Percentiles rank a stretch among this genome's conserved stretches.
Evolutionary conservation across 257 asterid genomes (phyloP).

Genomic region (Verbena officinalis): DNA sequence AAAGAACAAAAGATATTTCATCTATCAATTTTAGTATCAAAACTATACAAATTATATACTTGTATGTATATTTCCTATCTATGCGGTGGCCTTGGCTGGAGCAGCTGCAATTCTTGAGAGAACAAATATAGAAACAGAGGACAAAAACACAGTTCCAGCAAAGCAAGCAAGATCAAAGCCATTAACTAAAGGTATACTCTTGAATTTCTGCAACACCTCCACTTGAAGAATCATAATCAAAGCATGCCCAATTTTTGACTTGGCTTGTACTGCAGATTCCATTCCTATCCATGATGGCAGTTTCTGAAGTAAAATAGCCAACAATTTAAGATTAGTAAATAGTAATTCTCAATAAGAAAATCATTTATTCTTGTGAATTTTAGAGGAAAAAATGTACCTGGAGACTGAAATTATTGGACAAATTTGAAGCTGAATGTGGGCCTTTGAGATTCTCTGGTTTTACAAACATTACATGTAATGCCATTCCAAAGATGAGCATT

Average conservation of each 20-base stretch:
- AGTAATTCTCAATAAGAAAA: neutral
- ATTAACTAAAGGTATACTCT: slow-evolving; percentile 54
- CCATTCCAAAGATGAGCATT: slow-evolving; percentile 74
- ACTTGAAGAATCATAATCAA: slow-evolving; percentile 79
- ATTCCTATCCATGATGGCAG: slow-evolving; percentile 54
- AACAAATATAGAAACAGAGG: slow-evolving; percentile 66
- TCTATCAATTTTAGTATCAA: neutral
- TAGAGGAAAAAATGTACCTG: slow-evolving; percentile 19
- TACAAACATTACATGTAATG: slow-evolving; percentile 67
- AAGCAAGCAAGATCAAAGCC: slow-evolving; percentile 80
- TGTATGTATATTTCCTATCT: neutral
- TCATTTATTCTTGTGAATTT: neutral
- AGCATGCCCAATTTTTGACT: slow-evolving; percentile 82
- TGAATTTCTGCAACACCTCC: slow-evolving; percentile 76
- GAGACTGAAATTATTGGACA: slow-evolving; percentile 31
- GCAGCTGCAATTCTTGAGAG: slow-evolving; percentile 57
- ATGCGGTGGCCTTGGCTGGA: neutral
- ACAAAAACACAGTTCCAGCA: slow-evolving; percentile 65
- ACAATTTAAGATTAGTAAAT: neutral
- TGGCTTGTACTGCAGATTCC: slow-evolving; percentile 65
- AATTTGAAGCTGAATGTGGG: slow-evolving; percentile 27
- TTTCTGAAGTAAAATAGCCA: slow-evolving; percentile 38
- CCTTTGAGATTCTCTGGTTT: slow-evolving; percentile 40
- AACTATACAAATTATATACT: neutral
- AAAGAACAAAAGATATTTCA: slow-evolving; percentile 10